Evolutionary conservation across 495 filamentous ascomycete genomes (phyloP), one percentile per base, ranked within the genome.

Genomic region (Penicillium alfredii): DNA sequence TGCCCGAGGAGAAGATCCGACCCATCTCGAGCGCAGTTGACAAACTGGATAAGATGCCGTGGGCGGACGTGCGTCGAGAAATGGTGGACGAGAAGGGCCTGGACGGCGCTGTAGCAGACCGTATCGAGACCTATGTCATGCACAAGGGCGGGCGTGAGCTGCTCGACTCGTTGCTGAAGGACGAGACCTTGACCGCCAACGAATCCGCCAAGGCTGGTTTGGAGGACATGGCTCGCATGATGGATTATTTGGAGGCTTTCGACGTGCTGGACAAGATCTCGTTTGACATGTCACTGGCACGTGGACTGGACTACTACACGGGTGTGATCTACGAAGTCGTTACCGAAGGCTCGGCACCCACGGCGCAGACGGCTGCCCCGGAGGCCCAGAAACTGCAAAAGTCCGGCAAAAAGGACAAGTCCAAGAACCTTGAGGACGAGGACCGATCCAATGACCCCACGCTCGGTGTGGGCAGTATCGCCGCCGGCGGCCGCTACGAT

Each of bases 11-110:
- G 30, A 88, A 92, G 68, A 81, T 94, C 40, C 74, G 90, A 11
- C 76, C 80, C 7, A 95, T 95, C 45, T 88, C 82, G 9, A 86
- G 81, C 15, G 90, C 90, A 3, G 90, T 97, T 10, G 90, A 97
- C 66, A 97, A 97, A 71, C 67, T 97, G 30, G 90, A 97, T 61
- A 97, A 97, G 68, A 66, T 81, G 53, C 81, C 86, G 0, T 95
- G 88, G 86, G 78, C 76, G 9, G 89, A 95, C 42, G 89, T 96
- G 35, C 76, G 78, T 38, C 84, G 84, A 52, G 88, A 94, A 52
- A 96, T 96, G 89, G 80, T 84, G 4, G 84, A 88, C 31, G 85
- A 94, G 38, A 97, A 97, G 65, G 87, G 88, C 0, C 71, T 97
- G 1, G 74, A 75, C 16, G 63, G 61, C 8, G 78, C 72, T 10